Conservation (phyloP, 2,329 filamentous ascomycete species). For the Neospermospora avenae region DNA sequence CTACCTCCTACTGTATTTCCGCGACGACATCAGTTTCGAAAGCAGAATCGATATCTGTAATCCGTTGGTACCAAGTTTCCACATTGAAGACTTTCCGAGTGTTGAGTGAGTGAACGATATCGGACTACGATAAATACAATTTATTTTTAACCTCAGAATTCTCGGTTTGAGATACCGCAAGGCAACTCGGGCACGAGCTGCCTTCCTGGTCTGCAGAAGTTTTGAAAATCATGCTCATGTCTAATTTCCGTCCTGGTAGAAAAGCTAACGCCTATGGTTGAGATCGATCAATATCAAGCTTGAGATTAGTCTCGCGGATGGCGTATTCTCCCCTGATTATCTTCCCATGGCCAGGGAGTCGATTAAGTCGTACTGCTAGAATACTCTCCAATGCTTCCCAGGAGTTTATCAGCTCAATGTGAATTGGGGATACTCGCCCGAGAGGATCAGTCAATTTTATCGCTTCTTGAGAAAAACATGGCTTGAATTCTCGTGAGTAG, state of each 20-base stretch:
- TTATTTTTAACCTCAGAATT: not conserved
- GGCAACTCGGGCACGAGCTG: constrained; percentile 4
- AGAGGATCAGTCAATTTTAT: constrained; percentile 19
- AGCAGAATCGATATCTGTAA: no score
- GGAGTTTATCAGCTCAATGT: constrained; percentile 18
- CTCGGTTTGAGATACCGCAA: not conserved
- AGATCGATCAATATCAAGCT: constrained; percentile 6
- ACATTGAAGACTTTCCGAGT: no score
- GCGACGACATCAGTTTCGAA: no score
- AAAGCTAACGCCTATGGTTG: constrained; percentile 3
- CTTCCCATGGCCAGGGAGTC: constrained; percentile 7
- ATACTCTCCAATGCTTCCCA: constrained; percentile 20
- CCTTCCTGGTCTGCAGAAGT: not conserved
- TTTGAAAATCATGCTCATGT: constrained; percentile 15
- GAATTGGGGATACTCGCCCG: constrained; percentile 13
- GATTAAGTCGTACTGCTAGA: constrained; percentile 8
- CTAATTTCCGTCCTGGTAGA: constrained; percentile 11
- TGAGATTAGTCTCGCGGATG: constrained; percentile 13
- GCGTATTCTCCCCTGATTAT: constrained; percentile 8
- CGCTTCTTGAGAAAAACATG: constrained; percentile 10
- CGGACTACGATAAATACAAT: no score
- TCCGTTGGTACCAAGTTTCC: no score
- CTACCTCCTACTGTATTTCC: no score
- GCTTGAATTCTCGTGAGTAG: constrained; percentile 7
- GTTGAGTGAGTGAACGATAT: no score